Evolutionary conservation across 768 basidiomycete species (phyloP).

Genomic region (Tephrocybe sp.): DNA sequence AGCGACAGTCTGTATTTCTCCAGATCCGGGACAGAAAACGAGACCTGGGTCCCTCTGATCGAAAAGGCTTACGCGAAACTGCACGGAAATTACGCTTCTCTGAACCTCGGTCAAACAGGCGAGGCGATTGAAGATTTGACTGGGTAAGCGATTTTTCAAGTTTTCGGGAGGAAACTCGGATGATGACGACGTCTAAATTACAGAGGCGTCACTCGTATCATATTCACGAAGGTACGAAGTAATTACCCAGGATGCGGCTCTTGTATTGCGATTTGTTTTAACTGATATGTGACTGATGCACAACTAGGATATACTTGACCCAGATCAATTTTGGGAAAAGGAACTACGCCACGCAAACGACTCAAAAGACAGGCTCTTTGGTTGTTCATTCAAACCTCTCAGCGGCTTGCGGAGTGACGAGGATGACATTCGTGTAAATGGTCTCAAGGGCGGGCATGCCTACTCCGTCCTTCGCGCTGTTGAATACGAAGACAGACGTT

Average conservation of each 20-base stretch:
- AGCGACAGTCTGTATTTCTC: slow-evolving; percentile 50
- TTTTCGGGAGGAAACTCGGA: neutral
- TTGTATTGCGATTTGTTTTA: too few relatives aligned
- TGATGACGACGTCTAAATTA: neutral
- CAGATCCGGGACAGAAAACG: slow-evolving; percentile 41
- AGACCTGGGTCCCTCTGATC: slow-evolving; percentile 52
- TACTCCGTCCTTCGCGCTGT: slow-evolving; percentile 50
- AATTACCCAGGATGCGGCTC: too few relatives aligned
- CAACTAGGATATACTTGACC: slow-evolving; percentile 46
- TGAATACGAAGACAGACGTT: slow-evolving; percentile 47
- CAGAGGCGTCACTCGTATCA: slow-evolving; percentile 27
- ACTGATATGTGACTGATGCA: too few relatives aligned
- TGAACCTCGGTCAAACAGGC: slow-evolving; percentile 39
- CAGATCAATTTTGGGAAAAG: slow-evolving; percentile 47
- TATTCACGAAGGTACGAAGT: slow-evolving; percentile 27
- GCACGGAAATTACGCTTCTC: slow-evolving; percentile 47
- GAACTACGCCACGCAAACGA: slow-evolving; percentile 45
- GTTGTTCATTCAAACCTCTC: slow-evolving; percentile 39
- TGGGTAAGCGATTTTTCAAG: slow-evolving; percentile 33
- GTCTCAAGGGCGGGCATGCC: slow-evolving; percentile 40
- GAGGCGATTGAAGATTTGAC: slow-evolving; percentile 60
- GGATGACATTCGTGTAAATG: slow-evolving; percentile 28
- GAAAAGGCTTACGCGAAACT: slow-evolving; percentile 62
- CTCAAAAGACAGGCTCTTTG: slow-evolving; percentile 52
- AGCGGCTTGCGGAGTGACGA: slow-evolving; percentile 27